Evolutionary conservation across 2,329 filamentous ascomycete species (phyloP), one percentile per base, ranked within the genome.

Genomic region (Sarocladiaceae sp.): DNA sequence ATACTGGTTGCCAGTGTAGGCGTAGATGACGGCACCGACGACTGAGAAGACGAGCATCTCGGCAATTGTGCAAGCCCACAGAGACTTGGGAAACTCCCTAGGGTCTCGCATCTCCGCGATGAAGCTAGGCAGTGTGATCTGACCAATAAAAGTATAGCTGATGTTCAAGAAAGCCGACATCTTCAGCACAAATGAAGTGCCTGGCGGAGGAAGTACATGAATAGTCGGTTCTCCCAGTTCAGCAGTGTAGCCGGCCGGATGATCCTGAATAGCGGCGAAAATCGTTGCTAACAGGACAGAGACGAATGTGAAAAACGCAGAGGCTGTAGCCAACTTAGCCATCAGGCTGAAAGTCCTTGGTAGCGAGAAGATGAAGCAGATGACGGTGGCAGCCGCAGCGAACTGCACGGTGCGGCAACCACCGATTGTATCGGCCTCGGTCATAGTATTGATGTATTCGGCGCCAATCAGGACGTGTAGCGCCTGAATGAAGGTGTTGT

Each of bases 81-180:
- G 80, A 2, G 92, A 90, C 71, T 97, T 97, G 60, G 90, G 90
- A 64, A 97, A 97, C 59, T 97, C 92, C 72, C 70, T 66, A 2
- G 82, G 81, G 25, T 84, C 77, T 53, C 75, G 88, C 92, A 97
- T 97, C 69, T 97, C 92, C 3, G 92, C 91, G 58, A 97, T 97
- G 73, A 97, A 97, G 60, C 88, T 93, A 1, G 92, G 92, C 13
- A 97, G 78, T 0, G 92, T 96, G 61, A 96, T 96, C 66, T 97
- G 92, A 0, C 92, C 92, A 59, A 97, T 96, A 65, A 97, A 96
- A 0, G 92, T 96, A 67, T 96, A 97, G 70, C 86, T 90, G 64
- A 97, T 97, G 70, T 97, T 97, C 66, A 97, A 78, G 70, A 96
- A 96, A 0, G 92, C 92, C 51, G 84, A 90, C 78, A 96, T 86